Percentiles rank a stretch among this genome's conserved stretches.
These are phyloP conservation scores for Podila horticola DNA, from an alignment of 192 early-diverging fungal species.

Conservation along the genomic window DNA sequence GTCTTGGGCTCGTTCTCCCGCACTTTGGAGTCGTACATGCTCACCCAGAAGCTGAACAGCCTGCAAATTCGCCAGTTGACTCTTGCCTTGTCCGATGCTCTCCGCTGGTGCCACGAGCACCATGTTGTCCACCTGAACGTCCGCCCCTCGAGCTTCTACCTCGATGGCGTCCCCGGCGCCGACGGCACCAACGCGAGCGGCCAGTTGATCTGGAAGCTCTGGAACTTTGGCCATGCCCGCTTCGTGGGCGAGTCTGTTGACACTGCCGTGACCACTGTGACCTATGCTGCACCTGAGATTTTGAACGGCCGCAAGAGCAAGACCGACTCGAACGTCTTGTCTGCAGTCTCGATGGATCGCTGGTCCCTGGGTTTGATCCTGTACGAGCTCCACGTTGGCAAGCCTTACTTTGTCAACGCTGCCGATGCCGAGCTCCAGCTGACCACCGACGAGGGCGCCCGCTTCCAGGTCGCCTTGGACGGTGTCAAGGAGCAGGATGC, in stretches of 20 bases:
- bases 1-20: slow-evolving; percentile 41
- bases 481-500: slow-evolving; percentile 29
- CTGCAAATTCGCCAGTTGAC: slow-evolving; percentile 44
- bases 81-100: slow-evolving; percentile 42
- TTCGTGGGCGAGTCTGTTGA: slow-evolving; percentile 49
- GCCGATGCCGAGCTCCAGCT: slow-evolving; percentile 45
- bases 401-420: slow-evolving; percentile 33
- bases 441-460: slow-evolving; percentile 22
- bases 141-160: slow-evolving; percentile 48
- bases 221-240: slow-evolving; percentile 54
- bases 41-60: slow-evolving; percentile 20
- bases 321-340: slow-evolving; percentile 30
- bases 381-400: slow-evolving; percentile 45
- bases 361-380: slow-evolving; percentile 53
- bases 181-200: slow-evolving; percentile 26
- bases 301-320: slow-evolving; percentile 47
- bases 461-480: slow-evolving; percentile 32
- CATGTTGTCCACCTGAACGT: slow-evolving; percentile 52
- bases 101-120: slow-evolving; percentile 54
- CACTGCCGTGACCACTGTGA: slow-evolving; percentile 44
- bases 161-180: slow-evolving; percentile 34
- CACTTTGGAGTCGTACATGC: slow-evolving; percentile 46
- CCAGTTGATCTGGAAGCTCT: slow-evolving; percentile 51
- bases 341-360: slow-evolving; percentile 51
- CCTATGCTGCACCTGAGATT: slow-evolving; percentile 52